Evolutionary conservation across 2,329 filamentous ascomycete species (phyloP).

Genomic region (Fusarium falciforme): DNA sequence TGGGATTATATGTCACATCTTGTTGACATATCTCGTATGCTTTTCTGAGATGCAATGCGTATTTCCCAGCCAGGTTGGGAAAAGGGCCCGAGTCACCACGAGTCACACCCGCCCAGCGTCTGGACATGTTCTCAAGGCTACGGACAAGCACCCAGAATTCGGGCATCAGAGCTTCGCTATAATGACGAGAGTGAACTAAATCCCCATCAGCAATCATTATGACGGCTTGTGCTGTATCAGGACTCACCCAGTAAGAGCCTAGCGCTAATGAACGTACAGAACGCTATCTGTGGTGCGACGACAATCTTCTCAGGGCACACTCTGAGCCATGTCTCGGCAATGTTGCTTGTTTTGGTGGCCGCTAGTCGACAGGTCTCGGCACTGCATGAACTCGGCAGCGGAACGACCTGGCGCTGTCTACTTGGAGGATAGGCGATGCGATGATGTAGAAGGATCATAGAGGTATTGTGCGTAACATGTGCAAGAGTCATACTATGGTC

Average conservation of each 20-base stretch:
- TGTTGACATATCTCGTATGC: background rate
- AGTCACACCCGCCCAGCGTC: background rate
- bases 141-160: conserved; percentile 3
- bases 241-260: background rate
- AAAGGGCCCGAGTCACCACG: background rate
- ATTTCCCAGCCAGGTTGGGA: background rate
- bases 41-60: background rate
- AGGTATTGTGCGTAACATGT: conserved; percentile 9
- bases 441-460: conserved; percentile 9
- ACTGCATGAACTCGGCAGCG: conserved; percentile 3
- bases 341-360: background rate
- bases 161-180: background rate
- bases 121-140: background rate
- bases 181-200: background rate
- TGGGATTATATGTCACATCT: background rate
- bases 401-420: background rate
- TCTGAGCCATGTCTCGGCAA: conserved; percentile 2
- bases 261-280: background rate
- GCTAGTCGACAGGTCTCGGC: conserved; percentile 1
- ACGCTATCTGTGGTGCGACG: background rate
- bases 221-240: background rate
- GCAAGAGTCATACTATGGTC: conserved; percentile 13
- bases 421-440: background rate
- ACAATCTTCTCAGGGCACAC: background rate
- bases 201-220: background rate